phyloP scores from a whole-genome alignment of 106 monocot species.

The Apostasia ramifera region DNA sequence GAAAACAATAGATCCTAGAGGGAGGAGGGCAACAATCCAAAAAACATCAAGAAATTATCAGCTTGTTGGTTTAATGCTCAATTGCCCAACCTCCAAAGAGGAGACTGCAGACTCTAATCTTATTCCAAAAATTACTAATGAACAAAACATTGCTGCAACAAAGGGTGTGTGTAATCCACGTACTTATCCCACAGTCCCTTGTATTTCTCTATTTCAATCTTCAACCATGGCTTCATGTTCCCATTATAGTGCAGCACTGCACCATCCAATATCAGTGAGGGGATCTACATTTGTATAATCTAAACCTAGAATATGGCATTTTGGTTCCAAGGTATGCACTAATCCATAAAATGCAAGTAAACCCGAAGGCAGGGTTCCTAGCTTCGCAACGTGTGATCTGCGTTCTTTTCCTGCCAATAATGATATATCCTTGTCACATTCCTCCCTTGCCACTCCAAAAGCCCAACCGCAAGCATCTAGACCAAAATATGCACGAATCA shows the following conservation, averaged over 20 bases:
- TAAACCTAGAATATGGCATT: conserved; percentile 27
- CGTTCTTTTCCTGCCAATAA: conserved; percentile 33
- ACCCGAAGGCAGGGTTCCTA: conserved; percentile 25
- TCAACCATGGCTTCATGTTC: conserved; percentile 33
- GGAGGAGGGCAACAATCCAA: too few relatives aligned
- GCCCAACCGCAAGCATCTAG: conserved; percentile 31
- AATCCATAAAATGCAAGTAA: conserved; percentile 21
- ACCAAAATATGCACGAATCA: conserved; percentile 19
- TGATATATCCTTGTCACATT: conserved; percentile 27
- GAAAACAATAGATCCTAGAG: too few relatives aligned
- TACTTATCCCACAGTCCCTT: conserved; percentile 22
- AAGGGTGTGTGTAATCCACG: conserved; percentile 24
- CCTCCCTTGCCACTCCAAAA: conserved; percentile 23
- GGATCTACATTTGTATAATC: conserved; percentile 19
- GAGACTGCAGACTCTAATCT: too few relatives aligned
- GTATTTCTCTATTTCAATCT: conserved; percentile 31
- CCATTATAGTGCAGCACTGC: conserved; percentile 32
- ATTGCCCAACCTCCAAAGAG: too few relatives aligned
- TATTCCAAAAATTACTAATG: too few relatives aligned
- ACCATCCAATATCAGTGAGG: conserved; percentile 12
- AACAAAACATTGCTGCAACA: conserved; percentile 25
- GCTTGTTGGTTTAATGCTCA: too few relatives aligned
- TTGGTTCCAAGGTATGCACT: conserved; percentile 19
- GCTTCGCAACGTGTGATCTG: conserved; percentile 27
- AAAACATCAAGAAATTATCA: too few relatives aligned